Evolutionary conservation across 2,329 filamentous ascomycete species (phyloP), one percentile per base, ranked within the genome.

Genomic region (Herpotrichia juniperi): DNA sequence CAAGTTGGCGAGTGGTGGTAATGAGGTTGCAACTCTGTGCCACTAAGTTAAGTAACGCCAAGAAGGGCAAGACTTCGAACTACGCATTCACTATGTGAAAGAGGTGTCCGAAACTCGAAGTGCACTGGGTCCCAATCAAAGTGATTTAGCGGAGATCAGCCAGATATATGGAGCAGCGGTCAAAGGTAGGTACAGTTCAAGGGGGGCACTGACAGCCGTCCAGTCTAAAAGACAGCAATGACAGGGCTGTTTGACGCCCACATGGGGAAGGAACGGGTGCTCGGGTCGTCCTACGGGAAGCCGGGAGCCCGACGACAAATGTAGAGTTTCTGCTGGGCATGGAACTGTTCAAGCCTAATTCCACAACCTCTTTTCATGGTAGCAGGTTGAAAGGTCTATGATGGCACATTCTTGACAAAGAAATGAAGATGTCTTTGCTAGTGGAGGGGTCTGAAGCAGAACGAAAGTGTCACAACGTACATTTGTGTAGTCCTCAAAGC

Each of bases 391-490:
- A 17, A 19, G 8, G 37, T 21, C 6, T 8, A 11, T 24, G 5
- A 25, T 22, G 21, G 37, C 19, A 3, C 37, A n/a, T n/a, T 14
- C 6, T n/a, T 6, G n/a, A n/a, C 37, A n/a, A 37, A 21, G 19
- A 21, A 28, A 28, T 7, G 26, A 28, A 7, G 37, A 4, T 40
- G 37, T 34, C 4, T 10, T 6, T 3, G 3, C 19, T 11, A 44
- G 16, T 30, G 3, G 12, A 17, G 28, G 21, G 19, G 25, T 30
- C 22, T 44, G 16, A n/a, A 22, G 21, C 11, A 45, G 16, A 46
- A 35, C 17, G 22, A 46, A 26, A 44, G 26, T n/a, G 17, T 53
- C 19, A 28, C 16, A 22, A 54, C 55, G 39, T 51, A 54, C 55
- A 16, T 44, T 26, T 7, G n/a, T 28, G 16, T 30, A 5, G n/a